Conservation (phyloP, 345 rosid genomes). For the Salix koriyanagi region DNA sequence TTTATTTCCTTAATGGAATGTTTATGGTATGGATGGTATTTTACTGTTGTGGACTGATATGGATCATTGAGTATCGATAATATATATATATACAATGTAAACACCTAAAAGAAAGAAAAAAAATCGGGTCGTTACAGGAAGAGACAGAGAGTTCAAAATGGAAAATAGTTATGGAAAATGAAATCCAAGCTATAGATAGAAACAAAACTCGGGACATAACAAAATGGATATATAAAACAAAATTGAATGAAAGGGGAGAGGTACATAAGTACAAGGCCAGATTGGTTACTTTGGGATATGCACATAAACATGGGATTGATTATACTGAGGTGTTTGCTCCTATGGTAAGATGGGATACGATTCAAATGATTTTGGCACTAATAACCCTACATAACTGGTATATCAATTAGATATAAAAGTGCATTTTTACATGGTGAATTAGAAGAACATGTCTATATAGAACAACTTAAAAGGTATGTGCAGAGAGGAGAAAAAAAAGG, state of each 20-base stretch:
- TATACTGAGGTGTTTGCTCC: neutral
- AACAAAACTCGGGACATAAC: neutral
- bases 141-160: neutral
- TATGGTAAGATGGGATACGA: neutral
- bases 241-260: neutral
- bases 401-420: neutral
- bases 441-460: neutral
- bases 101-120: too few species aligned
- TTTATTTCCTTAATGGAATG: too few species aligned
- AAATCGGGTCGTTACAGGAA: too few species aligned
- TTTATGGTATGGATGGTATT: too few species aligned
- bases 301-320: neutral
- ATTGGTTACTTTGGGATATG: neutral
- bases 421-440: neutral
- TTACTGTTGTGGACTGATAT: too few species aligned
- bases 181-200: neutral
- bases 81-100: too few species aligned
- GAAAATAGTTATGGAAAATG: neutral
- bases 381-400: neutral
- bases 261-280: neutral
- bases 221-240: neutral
- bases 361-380: neutral
- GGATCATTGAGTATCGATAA: too few species aligned
- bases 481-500: too few species aligned
- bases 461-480: neutral